These are phyloP conservation scores for Gossypium herbaceum DNA, from an alignment of 345 rosid species.

Conservation along the genomic window DNA sequence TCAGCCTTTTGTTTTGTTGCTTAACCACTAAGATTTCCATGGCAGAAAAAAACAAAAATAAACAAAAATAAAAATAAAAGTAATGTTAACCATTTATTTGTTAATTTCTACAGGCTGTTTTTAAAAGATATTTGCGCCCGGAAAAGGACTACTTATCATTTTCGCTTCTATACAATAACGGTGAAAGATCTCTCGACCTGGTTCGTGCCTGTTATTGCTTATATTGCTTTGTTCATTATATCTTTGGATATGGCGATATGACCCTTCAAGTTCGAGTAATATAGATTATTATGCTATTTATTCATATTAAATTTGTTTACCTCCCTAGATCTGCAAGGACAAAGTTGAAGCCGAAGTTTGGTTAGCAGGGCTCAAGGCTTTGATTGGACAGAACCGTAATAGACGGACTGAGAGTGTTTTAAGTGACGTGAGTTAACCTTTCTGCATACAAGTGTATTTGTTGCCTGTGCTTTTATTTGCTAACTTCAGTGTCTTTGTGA, in stretches of 20 bases:
- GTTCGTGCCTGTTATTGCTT: slow-evolving; percentile 38
- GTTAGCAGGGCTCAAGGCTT: slow-evolving; percentile 73
- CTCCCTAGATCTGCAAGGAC: slow-evolving; percentile 89
- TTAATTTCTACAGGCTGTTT: slow-evolving; percentile 57
- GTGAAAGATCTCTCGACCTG: slow-evolving; percentile 94
- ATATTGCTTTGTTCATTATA: too few species aligned
- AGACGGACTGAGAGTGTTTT: slow-evolving; percentile 63
- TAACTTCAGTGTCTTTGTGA: slow-evolving; percentile 19
- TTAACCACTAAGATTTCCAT: neutral
- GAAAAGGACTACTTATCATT: slow-evolving; percentile 94
- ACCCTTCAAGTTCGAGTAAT: neutral
- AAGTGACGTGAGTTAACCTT: slow-evolving; percentile 57
- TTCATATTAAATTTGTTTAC: slow-evolving; percentile 13
- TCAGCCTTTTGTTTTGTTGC: neutral
- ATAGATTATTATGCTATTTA: neutral
- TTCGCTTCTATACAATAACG: slow-evolving; percentile 83
- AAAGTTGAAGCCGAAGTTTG: slow-evolving; percentile 89
- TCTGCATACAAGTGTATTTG: neutral
- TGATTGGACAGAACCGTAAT: slow-evolving; percentile 46
- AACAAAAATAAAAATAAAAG: too few species aligned
- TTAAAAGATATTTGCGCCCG: slow-evolving; percentile 84
- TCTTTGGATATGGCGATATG: too few species aligned
- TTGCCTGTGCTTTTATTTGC: neutral
- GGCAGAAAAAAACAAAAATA: too few species aligned
- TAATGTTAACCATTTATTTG: neutral